phyloP scores from a whole-genome alignment of 148 eudicot species.

The Camellia sinensis region DNA sequence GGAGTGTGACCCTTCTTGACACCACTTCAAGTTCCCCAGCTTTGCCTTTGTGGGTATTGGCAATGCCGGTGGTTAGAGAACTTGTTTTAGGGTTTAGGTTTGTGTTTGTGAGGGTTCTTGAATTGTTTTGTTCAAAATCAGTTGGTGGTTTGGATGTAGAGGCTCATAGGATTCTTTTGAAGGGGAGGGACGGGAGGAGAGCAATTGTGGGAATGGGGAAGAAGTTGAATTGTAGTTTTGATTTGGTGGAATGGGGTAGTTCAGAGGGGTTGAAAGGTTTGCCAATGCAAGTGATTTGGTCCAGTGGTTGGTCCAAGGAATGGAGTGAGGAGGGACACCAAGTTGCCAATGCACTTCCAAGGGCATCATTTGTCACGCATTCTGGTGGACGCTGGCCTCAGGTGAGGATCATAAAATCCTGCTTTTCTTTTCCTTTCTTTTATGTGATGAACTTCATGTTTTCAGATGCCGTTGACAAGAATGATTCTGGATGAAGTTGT shows the following conservation, averaged over 20 bases:
- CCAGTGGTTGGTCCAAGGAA: conserved; percentile 54
- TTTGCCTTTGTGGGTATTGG: conserved; percentile 68
- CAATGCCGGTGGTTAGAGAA: conserved; percentile 58
- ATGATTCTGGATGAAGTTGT: background rate
- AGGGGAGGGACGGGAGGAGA: conserved; percentile 59
- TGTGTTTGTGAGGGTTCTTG: conserved; percentile 57
- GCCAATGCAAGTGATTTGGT: conserved; percentile 86
- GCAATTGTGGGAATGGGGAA: conserved; percentile 68
- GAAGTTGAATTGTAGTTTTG: conserved; percentile 70
- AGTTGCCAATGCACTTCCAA: conserved; percentile 58
- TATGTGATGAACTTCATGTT: background rate
- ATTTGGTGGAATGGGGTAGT: conserved; percentile 73
- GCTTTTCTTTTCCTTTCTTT: background rate
- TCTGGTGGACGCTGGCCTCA: conserved; percentile 96
- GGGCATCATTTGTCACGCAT: conserved; percentile 55
- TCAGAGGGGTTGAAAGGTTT: conserved; percentile 55
- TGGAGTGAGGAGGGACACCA: conserved; percentile 67
- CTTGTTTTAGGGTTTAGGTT: conserved; percentile 54
- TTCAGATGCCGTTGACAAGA: background rate
- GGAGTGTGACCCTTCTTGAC: conserved; percentile 71
- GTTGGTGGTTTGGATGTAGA: conserved; percentile 40
- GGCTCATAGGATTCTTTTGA: conserved; percentile 74
- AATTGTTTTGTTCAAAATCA: conserved; percentile 48
- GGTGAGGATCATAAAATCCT: conserved; percentile 39
- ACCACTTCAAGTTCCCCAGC: conserved; percentile 43